Base-by-base conservation (phyloP, 148 eudicot species). In the Polygonum aviculare region DNA sequence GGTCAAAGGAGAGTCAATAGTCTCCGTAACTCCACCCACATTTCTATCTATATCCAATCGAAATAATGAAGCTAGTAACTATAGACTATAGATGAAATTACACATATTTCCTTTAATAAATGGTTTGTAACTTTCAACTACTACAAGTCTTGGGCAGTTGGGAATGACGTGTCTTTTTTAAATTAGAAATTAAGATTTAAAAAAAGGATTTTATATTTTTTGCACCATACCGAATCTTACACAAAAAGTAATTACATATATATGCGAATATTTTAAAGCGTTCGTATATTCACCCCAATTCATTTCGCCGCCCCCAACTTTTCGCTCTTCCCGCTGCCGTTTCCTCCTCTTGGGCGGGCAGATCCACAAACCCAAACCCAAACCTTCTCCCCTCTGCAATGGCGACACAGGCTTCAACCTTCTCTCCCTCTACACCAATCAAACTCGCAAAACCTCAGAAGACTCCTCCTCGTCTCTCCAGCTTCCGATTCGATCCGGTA, bases 291-390 rank as follows among this genome's bases (percentile, higher is more conserved):
- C 72, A 67, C 35, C 69, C 69, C 69, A 63, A 31, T 63, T 63
- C 12, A 1, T 1, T 7, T 31, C n/a, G 69, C 69, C 69, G 39
- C 16, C 69, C 2, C 69, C 16, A 33, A 31, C 69, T 63, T 33
- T 63, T 63, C 69, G 69, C 69, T 63, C 72, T 67, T 67, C 45
- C 72, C 45, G 44, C 44, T 67, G 72, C 72, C 72, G 72, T 21
- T 67, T 67, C 72, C 15, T 26, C 38, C 18, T 65, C n/a, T 12
- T 35, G 2, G 35, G 9, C 12, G 69, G 69, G 16, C 38, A 40
- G 18, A 12, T 12, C 69, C n/a, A 6, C 45, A 44, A 35, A 18
- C 75, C 18, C 21, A n/a, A 1, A 7, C 69, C 31, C 31, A 26
- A 26, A 9, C 49, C 21, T n/a, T 26, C 52, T 45, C 47, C 52